Conservation (phyloP, 257 asterid genomes). For the Galeopsis tetrahit region DNA sequence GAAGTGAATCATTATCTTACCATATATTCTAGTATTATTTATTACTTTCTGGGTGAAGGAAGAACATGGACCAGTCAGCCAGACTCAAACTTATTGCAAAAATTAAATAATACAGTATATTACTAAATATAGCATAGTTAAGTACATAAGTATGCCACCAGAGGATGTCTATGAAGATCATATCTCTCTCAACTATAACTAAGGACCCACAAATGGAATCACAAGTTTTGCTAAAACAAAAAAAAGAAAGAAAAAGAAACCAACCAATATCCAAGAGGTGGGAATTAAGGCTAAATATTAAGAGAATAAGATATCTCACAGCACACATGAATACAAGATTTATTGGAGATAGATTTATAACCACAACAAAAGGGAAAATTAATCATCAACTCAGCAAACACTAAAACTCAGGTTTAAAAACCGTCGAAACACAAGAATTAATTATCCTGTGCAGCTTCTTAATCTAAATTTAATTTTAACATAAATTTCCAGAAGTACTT, state of each 20-base stretch:
- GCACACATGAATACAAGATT: neutral
- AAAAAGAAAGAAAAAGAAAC: conserved; percentile 24
- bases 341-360: conserved; percentile 20
- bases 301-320: conserved; percentile 7
- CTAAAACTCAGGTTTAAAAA: conserved; percentile 7
- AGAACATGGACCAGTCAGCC: neutral
- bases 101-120: conserved; percentile 1
- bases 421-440: conserved; percentile 11
- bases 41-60: conserved; percentile 20
- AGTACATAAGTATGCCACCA: conserved; percentile 9
- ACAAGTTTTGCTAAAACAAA: conserved; percentile 26
- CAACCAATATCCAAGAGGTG: conserved; percentile 15
- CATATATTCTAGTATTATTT: neutral
- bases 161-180: neutral
- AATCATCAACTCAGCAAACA: conserved; percentile 12
- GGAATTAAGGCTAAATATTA: neutral
- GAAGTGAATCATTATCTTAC: conserved; percentile 5
- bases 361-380: neutral
- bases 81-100: conserved; percentile 21
- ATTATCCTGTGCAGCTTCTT: conserved; percentile 3
- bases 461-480: neutral
- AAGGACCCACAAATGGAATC: conserved; percentile 7
- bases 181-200: conserved; percentile 4
- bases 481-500: neutral
- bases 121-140: conserved; percentile 9